Evolutionary conservation across 2,329 filamentous ascomycete genomes (phyloP), one percentile per base, ranked within the genome.

Genomic region (Nothophoma quercina): DNA sequence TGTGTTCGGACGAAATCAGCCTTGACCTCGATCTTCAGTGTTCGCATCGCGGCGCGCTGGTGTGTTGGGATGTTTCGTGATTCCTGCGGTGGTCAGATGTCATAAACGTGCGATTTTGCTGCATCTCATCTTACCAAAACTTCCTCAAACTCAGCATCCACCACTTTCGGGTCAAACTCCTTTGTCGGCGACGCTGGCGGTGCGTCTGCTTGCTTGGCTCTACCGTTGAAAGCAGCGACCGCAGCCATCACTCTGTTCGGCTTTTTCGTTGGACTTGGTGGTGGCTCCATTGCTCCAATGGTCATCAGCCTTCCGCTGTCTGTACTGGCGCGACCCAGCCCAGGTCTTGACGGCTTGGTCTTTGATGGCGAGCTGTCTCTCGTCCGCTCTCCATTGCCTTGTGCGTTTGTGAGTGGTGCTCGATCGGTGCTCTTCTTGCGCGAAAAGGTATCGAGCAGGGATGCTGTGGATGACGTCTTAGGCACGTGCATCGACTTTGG

Each of bases 1-100:
- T 97, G 90, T 72, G 96, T 93, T 45, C 88, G 88, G 65, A 98
- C 92, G 66, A 99, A 96, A 69, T 98, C 93, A 70, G 92, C 90
- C 77, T 99, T 99, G 78, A 98, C 93, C 28, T 90, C 89, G 60
- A 91, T 84, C 58, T 90, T 91, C 55, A 99, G 79, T 50, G 88
- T 93, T 36, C 93, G 85, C 92, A 99, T 97, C 77, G 96, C 96
- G 74, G 93, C 91, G 48, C 93, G 84, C 81, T 96, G 92, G 59
- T 96, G 90, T 68, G 96, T 90, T 3, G 93, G 93, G 47, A 98
- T 96, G 67, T 98, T 96, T 59, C 93, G 85, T 15, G 93, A 87
- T 71, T 96, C 91, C 74, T 96, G 19, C 1, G 15, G 7, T 29
- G 76, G 78, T 50, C 19, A 50, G 46, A 10, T 10, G 26, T 28